A percentile compares a stretch with the other conserved stretches of the same genome.
Evolutionary conservation across 352 stramenopile genomes (phyloP).

Genomic region (Pythium rishiriense): DNA sequence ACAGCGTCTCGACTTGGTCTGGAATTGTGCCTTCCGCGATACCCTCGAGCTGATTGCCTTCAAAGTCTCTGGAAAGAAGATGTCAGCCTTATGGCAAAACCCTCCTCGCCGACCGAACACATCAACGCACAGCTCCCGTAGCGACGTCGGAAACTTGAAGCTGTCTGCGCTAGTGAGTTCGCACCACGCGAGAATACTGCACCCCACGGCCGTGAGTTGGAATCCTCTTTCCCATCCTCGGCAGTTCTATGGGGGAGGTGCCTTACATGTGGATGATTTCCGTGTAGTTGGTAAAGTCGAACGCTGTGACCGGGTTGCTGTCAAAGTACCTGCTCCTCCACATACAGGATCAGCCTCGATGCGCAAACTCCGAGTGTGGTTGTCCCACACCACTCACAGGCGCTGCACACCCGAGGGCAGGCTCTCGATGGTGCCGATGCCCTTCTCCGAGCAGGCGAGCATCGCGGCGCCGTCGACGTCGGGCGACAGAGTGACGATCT

Average conservation of each 20-base stretch:
- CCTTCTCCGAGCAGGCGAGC: constrained; percentile 7
- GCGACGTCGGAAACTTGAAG: constrained; percentile 19
- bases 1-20: constrained; percentile 11
- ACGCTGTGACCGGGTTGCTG: constrained; percentile 1
- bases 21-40: constrained; percentile 20
- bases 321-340: constrained; percentile 14
- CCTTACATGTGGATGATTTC: constrained; percentile 22
- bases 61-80: constrained; percentile 16
- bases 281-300: constrained; percentile 21
- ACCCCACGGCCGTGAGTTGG: neutral
- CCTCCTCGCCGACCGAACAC: neutral
- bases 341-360: neutral
- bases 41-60: constrained; percentile 15
- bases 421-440: constrained; percentile 18
- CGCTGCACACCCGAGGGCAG: constrained; percentile 8
- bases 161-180: constrained; percentile 10
- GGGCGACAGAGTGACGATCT: neutral
- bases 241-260: too few relatives aligned
- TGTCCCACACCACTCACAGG: neutral
- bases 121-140: constrained; percentile 16
- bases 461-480: neutral
- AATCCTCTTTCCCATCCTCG: neutral
- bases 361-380: neutral
- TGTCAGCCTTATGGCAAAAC: too few relatives aligned
- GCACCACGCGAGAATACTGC: constrained; percentile 20